Evolutionary conservation across 768 basidiomycete genomes (phyloP).

Genomic region (Rhodotorula paludigena): DNA sequence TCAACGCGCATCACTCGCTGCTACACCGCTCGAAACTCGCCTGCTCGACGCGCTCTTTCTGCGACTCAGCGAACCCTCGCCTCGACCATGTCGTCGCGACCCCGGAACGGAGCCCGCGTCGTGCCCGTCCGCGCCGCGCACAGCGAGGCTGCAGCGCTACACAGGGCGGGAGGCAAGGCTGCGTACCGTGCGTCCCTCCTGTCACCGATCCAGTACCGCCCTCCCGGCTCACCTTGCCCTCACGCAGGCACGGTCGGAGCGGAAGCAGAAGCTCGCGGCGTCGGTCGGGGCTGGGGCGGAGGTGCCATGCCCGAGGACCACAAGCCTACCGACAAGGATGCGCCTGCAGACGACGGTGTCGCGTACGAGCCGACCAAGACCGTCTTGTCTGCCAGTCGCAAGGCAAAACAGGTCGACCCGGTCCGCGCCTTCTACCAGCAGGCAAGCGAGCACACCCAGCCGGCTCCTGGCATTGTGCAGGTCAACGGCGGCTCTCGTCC

Average conservation of each 20-base stretch:
- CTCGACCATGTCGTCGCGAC: no score
- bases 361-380: background rate
- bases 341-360: background rate
- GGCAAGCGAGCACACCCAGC: no score
- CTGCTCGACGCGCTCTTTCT: no score
- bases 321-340: background rate
- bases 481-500: no score
- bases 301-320: background rate
- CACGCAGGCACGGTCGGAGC: background rate
- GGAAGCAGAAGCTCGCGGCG: background rate
- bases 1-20: no score
- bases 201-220: background rate
- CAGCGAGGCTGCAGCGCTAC: no score
- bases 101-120: no score
- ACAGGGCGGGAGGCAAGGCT: no score
- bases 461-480: background rate
- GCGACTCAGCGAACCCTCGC: no score
- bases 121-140: no score
- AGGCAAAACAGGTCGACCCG: background rate
- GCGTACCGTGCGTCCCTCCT: no score
- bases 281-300: slow-evolving; percentile 6
- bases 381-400: background rate
- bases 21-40: no score
- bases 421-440: background rate
- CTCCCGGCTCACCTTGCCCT: background rate